phyloP scores from a whole-genome alignment of 306 rosid genomes.

The Crotalaria pallida region DNA sequence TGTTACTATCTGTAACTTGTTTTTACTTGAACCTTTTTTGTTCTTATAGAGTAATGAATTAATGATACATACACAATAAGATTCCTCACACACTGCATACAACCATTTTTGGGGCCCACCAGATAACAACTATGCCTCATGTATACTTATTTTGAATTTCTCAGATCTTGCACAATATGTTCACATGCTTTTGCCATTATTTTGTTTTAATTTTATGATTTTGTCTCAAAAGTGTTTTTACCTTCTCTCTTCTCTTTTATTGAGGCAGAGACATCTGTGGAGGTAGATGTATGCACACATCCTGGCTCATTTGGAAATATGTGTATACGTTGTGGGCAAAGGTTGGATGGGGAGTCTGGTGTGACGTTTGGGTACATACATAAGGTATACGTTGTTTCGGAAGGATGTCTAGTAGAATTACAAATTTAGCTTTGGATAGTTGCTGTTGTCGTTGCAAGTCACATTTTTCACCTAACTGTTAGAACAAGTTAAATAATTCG shows the following conservation, averaged over 20 bases:
- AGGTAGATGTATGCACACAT: conserved; percentile 50
- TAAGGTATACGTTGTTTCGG: conserved; percentile 45
- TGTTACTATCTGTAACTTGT: background rate
- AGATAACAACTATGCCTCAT: background rate
- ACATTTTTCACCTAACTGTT: background rate
- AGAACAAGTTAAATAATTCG: background rate
- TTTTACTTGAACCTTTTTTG: background rate
- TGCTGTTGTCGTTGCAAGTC: background rate
- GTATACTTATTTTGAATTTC: background rate
- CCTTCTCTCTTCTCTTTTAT: background rate
- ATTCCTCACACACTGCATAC: background rate
- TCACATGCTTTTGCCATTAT: conserved; percentile 12
- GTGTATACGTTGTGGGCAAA: conserved; percentile 73
- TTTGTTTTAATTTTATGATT: background rate
- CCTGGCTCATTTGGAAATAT: conserved; percentile 77
- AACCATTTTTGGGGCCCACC: background rate
- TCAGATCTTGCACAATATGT: background rate
- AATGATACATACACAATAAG: background rate
- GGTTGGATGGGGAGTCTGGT: conserved; percentile 62
- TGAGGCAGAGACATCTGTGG: conserved; percentile 40
- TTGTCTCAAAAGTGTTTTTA: background rate
- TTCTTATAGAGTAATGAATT: background rate
- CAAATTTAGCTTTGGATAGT: conserved; percentile 11
- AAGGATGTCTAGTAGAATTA: conserved; percentile 14
- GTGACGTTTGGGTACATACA: conserved; percentile 80